Base-by-base conservation (phyloP, 2,329 filamentous ascomycete genomes). In the Alternaria arbusti region DNA sequence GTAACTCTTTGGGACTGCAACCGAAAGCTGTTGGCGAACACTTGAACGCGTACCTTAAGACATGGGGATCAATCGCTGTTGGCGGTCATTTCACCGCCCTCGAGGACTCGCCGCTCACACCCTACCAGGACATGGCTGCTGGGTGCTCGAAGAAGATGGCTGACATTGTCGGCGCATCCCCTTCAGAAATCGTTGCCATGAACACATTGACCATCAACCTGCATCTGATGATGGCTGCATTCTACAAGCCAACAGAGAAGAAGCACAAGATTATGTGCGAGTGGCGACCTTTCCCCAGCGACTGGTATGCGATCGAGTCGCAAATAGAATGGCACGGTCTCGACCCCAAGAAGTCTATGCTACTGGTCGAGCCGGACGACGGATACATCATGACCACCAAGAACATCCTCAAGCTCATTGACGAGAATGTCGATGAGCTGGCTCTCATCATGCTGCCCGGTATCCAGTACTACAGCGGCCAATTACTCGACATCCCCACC, bases 381-480 rank as follows among this genome's bases (percentile, higher is more conserved):
- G 72, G 81, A 70, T 36, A 91, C 89, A 52, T 74, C 65, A 63
- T 96, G 59, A 84, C 86, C 0, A 96, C 92, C 0, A 84, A 89
- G 28, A 83, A 89, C 63, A 91, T 97, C 30, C 83, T 94, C 12
- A 82, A 85, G 3, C 83, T 87, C 9, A 96, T 97, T 67, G 90
- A 93, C 68, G 82, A 89, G 61, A 89, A 97, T 72, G 91, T 90
- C 40, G 84, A 88, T 1, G 86, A 87, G 13, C 88, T 92, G 0
- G 92, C 93, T 3, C 79, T 97, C 11, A 81, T 97, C 1, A 86
- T 97, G 9, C 87, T 97, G 0, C 92, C 94, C 0, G 94, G 92
- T 6, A 91, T 97, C 45, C 94, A 97, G 77, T 97, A 94, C 83
- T 97, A 96, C 81, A 94, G 90, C 2, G 94, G 94, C 55, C 94